A percentile compares a stretch with the other conserved stretches of the same genome.
Conservation (phyloP, 2,329 filamentous ascomycete genomes). For the Aspergillus ustus region DNA sequence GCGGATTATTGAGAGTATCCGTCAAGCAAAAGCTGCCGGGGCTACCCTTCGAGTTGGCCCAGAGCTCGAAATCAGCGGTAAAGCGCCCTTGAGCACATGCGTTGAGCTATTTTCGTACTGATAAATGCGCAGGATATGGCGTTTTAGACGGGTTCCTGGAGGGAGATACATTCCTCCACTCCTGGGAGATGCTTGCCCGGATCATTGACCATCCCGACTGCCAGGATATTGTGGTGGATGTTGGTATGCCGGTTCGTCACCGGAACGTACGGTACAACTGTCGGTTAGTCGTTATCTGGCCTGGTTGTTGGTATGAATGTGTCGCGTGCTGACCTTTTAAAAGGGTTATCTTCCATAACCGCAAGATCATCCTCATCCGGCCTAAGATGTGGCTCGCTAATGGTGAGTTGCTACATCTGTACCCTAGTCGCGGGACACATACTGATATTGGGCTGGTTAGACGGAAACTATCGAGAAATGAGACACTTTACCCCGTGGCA, state of each 20-base stretch:
- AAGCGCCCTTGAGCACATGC: neutral
- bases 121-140: slow-evolving; percentile 54
- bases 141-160: slow-evolving; percentile 71
- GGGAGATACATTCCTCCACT: slow-evolving; percentile 61
- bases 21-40: slow-evolving; percentile 61
- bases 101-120: neutral
- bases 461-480: slow-evolving; percentile 69
- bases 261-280: slow-evolving; percentile 68
- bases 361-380: slow-evolving; percentile 71
- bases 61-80: slow-evolving; percentile 60
- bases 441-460: slow-evolving; percentile 18
- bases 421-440: neutral
- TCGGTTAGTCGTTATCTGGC: slow-evolving; percentile 39
- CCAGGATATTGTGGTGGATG: slow-evolving; percentile 69
- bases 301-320: neutral
- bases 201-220: slow-evolving; percentile 65
- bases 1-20: slow-evolving; percentile 68
- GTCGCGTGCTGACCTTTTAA: neutral
- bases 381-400: slow-evolving; percentile 75
- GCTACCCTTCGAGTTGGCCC: slow-evolving; percentile 67
- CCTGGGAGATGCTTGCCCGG: slow-evolving; percentile 64
- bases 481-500: slow-evolving; percentile 69
- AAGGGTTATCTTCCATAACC: slow-evolving; percentile 64
- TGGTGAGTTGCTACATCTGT: slow-evolving; percentile 35
- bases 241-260: slow-evolving; percentile 67